Evolutionary conservation across 1,284 basidiomycete genomes (phyloP).

Genomic region (Exobasidium cylindrosporum): DNA sequence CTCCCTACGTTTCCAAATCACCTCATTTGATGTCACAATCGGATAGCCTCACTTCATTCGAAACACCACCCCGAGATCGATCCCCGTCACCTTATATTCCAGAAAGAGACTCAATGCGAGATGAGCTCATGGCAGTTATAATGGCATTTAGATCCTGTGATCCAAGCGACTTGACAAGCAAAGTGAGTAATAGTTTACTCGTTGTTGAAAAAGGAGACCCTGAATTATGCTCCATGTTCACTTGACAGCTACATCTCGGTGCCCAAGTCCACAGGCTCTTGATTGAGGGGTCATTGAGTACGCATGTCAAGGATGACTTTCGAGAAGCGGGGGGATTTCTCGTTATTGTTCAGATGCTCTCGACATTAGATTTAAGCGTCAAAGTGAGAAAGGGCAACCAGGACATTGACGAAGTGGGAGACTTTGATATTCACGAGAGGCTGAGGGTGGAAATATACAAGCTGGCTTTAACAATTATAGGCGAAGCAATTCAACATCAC

Average conservation of each 20-base stretch:
- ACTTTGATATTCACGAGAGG: conserved; percentile 9
- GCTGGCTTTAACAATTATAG: conserved; percentile 35
- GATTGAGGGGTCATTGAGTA: conserved; percentile 17
- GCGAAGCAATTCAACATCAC: conserved; percentile 33
- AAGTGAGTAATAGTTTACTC: too few species aligned
- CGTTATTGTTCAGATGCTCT: conserved; percentile 41
- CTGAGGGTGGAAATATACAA: conserved; percentile 37
- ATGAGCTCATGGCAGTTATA: conserved; percentile 27
- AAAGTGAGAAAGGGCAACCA: neutral
- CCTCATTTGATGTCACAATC: conserved; percentile 11
- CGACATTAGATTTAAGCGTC: conserved; percentile 22
- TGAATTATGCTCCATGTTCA: neutral
- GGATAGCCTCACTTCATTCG: conserved; percentile 15
- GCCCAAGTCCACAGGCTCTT: conserved; percentile 37
- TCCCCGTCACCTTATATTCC: conserved; percentile 16
- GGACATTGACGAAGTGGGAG: neutral
- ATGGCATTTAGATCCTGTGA: conserved; percentile 27
- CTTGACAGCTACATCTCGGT: conserved; percentile 27
- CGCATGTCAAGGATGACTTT: conserved; percentile 30
- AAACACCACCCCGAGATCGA: conserved; percentile 6
- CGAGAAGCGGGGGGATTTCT: conserved; percentile 43
- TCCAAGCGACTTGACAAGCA: conserved; percentile 21
- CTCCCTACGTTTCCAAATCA: neutral
- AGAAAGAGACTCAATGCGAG: conserved; percentile 19
- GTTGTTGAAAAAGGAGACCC: too few species aligned